Evolutionary conservation across 441 rosid species (phyloP).

Genomic region (Pelargonium hybrid): DNA sequence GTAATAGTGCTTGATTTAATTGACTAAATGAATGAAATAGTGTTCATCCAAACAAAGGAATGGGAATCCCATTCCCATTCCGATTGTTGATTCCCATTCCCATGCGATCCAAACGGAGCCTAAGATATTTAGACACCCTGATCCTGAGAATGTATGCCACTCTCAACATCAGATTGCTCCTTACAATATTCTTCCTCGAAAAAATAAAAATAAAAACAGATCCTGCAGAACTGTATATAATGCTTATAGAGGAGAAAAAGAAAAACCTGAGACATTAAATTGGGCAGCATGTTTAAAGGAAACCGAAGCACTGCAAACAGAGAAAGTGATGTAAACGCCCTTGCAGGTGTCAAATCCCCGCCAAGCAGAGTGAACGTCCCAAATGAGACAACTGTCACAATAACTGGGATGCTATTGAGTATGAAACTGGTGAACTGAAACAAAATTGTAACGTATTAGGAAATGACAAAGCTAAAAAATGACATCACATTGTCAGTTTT

Average conservation of each 20-base stretch:
- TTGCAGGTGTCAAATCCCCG: slow-evolving; percentile 95
- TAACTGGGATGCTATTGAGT: slow-evolving; percentile 80
- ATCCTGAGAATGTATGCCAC: background rate
- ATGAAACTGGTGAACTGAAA: slow-evolving; percentile 75
- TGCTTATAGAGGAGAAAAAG: slow-evolving; percentile 12
- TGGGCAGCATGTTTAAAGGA: slow-evolving; percentile 93
- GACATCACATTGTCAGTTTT: background rate
- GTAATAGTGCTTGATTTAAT: no score
- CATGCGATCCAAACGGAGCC: no score
- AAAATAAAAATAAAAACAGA: background rate
- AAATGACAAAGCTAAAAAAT: background rate
- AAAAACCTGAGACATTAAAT: slow-evolving; percentile 82
- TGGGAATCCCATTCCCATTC: no score
- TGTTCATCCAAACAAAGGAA: no score
- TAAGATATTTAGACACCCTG: slow-evolving; percentile 5
- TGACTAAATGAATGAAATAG: no score
- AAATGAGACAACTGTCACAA: slow-evolving; percentile 88
- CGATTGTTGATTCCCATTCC: no score
- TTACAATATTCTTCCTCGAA: background rate
- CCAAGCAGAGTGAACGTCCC: slow-evolving; percentile 95
- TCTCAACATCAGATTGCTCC: background rate
- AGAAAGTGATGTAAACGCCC: slow-evolving; percentile 96
- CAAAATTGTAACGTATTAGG: slow-evolving; percentile 24
- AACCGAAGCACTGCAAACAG: slow-evolving; percentile 94
- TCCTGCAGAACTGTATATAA: background rate